A percentile compares a stretch with the other conserved stretches of the same genome.
Conservation (phyloP, 2,329 filamentous ascomycete species). For the Calonectria pseudoreteaudii region DNA sequence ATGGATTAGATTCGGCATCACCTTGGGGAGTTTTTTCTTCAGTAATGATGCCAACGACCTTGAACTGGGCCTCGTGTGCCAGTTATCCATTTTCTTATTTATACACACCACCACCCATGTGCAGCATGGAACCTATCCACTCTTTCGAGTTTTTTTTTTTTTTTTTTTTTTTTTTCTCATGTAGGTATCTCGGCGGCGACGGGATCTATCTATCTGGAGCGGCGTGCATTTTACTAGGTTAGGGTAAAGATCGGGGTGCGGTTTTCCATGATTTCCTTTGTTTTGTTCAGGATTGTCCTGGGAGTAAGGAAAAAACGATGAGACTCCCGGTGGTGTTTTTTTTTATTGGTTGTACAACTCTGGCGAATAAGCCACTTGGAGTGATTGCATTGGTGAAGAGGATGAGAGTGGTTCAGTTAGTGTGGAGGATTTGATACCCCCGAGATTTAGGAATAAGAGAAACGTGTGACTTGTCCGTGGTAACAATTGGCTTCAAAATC, state of each 20-base stretch:
- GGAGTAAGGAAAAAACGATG: slow-evolving; percentile 17
- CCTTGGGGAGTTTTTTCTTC: background rate
- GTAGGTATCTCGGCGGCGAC: slow-evolving; percentile 8
- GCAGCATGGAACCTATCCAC: slow-evolving; percentile 15
- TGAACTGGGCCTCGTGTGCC: slow-evolving; percentile 2
- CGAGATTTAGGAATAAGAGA: slow-evolving; percentile 3
- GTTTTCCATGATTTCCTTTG: background rate
- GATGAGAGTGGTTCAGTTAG: background rate
- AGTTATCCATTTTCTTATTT: slow-evolving; percentile 18
- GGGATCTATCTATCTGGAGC: slow-evolving; percentile 11
- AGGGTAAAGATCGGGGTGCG: background rate
- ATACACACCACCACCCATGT: background rate
- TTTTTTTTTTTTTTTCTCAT: background rate
- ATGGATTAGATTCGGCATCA: slow-evolving; percentile 24
- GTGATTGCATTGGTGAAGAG: background rate
- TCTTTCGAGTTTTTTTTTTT: background rate
- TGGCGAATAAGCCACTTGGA: background rate
- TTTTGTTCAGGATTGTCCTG: background rate
- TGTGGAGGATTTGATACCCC: slow-evolving; percentile 24
- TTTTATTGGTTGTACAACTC: background rate
- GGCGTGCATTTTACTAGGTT: slow-evolving; percentile 8
- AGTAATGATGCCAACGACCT: background rate
- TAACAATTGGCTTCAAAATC: background rate
- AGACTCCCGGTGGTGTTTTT: background rate
- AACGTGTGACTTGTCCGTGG: background rate